Percentiles rank a stretch among this genome's conserved stretches.
Evolutionary conservation across 2,329 filamentous ascomycete species (phyloP).

Genomic region (Celoporthe dispersa): DNA sequence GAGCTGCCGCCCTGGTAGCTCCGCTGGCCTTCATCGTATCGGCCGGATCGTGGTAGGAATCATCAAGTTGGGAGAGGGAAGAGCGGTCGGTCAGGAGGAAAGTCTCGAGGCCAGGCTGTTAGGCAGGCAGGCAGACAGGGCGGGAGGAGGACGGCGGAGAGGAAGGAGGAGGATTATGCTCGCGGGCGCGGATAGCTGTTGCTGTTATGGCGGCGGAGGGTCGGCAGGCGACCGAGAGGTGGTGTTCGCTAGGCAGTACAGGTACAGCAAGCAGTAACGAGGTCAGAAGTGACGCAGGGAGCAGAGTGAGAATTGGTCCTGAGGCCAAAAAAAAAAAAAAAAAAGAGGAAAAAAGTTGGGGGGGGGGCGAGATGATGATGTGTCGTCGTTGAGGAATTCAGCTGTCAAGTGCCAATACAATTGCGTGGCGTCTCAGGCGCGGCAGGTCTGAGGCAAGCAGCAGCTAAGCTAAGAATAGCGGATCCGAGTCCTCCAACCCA

Average conservation of each 20-base stretch:
- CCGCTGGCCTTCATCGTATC: slow-evolving; percentile 60
- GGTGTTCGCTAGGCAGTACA: not conserved
- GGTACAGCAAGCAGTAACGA: not conserved
- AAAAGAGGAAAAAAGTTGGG: not conserved
- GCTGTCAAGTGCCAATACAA: not conserved
- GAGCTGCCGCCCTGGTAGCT: slow-evolving; percentile 50
- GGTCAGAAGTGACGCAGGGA: not conserved
- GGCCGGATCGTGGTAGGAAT: slow-evolving; percentile 38
- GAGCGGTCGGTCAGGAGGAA: not conserved
- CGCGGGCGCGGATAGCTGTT: not conserved
- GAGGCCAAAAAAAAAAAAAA: not conserved
- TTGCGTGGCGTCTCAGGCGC: slow-evolving; percentile 22
- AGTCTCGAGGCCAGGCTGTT: not conserved
- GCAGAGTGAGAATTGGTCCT: not conserved
- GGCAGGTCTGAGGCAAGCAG: slow-evolving; percentile 14
- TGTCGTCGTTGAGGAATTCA: not conserved
- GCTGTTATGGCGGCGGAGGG: not conserved
- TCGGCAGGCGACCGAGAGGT: not conserved
- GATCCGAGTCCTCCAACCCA: not conserved
- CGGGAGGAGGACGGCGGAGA: not conserved
- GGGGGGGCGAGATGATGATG: not conserved
- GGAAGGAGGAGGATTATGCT: not conserved
- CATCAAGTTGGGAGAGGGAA: slow-evolving; percentile 45
- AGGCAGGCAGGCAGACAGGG: not conserved
- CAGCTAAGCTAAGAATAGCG: slow-evolving; percentile 16